Base-by-base conservation (phyloP, 2,329 filamentous ascomycete species). In the Colletotrichum sp. region DNA sequence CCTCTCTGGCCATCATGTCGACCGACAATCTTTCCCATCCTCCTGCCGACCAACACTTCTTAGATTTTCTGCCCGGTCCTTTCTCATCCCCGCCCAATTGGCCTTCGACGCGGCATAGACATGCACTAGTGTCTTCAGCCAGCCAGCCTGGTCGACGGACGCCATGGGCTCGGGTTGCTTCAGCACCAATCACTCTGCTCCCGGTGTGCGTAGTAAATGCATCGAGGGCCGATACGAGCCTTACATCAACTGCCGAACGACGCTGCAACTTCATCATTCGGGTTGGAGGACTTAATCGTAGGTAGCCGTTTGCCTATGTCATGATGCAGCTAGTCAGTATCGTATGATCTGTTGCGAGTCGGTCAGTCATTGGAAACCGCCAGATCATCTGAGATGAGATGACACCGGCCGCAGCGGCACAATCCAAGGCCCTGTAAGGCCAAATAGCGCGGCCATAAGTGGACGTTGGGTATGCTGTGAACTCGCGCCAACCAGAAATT, bases 1-100 rank as follows among this genome's bases (percentile, higher is more conserved):
- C 11, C 15, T n/a, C 19, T n/a, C 39, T n/a, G 3, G 0, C 9
- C 8, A 12, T n/a, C 9, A 0, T n/a, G 5, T 6, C 39, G 0
- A 2, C 8, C 11, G 8, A 9, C 1, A 4, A 1, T 7, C 2
- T 4, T 28, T 3, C 59, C 6, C 13, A 9, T 22, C 8, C 13
- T 34, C 5, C 0, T 5, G 6, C 55, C 15, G 13, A 28, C 25
- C 5, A 22, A n/a, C 15, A 59, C 2, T 19, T 5, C 11, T 22
- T 22, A 7, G 6, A 13, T 52, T 3, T 13, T 22, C n/a, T 52
- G 11, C 11, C 11, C 1, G 11, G n/a, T 48, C n/a, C 44, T 13
- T 22, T 5, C n/a, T 13, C n/a, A 22, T 4, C 9, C 0, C n/a
- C n/a, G 0, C 6, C 25, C 69, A 60, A 60, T 19, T 5, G 19